Evolutionary conservation across 73 alveolate genomes (phyloP).

Genomic region (Paraurostyla sp.): DNA sequence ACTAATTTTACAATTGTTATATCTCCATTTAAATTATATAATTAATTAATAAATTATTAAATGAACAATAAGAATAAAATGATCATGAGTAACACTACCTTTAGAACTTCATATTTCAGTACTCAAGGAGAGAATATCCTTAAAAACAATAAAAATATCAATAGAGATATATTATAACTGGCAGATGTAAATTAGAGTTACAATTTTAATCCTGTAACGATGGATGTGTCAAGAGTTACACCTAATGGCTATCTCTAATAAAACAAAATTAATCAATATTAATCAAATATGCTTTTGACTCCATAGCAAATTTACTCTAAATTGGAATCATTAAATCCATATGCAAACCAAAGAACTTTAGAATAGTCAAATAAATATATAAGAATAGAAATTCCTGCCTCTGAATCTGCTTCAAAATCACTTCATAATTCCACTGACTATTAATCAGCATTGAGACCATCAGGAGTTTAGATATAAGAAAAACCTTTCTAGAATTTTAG

Average conservation of each 20-base stretch:
- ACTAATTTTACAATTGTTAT: background rate
- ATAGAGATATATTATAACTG: background rate
- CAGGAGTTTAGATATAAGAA: background rate
- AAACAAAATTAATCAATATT: too few species aligned
- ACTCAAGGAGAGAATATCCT: background rate
- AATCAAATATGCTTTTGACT: background rate
- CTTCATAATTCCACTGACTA: background rate
- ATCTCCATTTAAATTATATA: background rate
- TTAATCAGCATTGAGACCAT: background rate
- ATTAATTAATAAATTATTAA: background rate
- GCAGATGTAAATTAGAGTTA: background rate
- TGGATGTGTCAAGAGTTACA: background rate
- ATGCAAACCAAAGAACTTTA: background rate
- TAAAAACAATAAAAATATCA: background rate
- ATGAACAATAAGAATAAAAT: background rate
- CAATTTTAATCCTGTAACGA: background rate
- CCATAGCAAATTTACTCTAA: background rate
- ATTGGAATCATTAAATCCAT: background rate
- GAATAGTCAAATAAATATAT: background rate
- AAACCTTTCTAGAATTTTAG: conserved; percentile 2
- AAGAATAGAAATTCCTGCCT: background rate
- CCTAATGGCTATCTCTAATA: too few species aligned
- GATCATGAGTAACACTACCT: background rate
- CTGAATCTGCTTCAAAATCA: background rate
- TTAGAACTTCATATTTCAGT: conserved; percentile 35